phyloP scores from a whole-genome alignment of 176 grass and related monocot genomes.

The Oryza meridionalis region DNA sequence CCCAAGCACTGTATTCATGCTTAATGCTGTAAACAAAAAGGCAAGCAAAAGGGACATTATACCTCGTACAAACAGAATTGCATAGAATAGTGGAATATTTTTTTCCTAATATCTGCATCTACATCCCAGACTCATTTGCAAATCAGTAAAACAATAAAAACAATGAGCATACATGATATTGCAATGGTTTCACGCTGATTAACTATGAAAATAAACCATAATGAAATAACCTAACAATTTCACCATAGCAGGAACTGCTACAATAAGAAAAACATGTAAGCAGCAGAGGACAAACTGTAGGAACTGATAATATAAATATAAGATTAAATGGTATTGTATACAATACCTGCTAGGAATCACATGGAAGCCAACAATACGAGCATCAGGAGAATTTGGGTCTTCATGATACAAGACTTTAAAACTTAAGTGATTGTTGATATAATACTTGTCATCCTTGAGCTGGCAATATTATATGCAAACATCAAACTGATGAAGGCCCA shows the following conservation, averaged over 20 bases:
- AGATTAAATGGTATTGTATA: background rate
- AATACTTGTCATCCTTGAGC: constrained; percentile 81
- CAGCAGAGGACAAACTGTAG: background rate
- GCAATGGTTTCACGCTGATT: constrained; percentile 4
- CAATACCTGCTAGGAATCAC: constrained; percentile 83
- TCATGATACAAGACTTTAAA: constrained; percentile 82
- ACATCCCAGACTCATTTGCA: constrained; percentile 1
- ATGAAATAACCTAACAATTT: constrained; percentile 21
- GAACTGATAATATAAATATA: background rate
- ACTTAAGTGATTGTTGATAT: constrained; percentile 81
- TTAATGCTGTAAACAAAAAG: constrained; percentile 58
- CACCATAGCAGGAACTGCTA: background rate
- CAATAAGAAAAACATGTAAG: constrained; percentile 1
- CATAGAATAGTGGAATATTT: background rate
- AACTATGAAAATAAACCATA: constrained; percentile 28
- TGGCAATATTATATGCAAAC: constrained; percentile 41
- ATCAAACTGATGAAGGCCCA: constrained; percentile 25
- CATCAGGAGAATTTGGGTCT: constrained; percentile 55
- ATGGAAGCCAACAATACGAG: constrained; percentile 87
- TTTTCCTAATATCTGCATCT: background rate
- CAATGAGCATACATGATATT: constrained; percentile 23
- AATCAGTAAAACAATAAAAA: constrained; percentile 5
- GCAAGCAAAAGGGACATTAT: constrained; percentile 15
- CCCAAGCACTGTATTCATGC: constrained; percentile 67
- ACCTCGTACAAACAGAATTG: background rate